Evolutionary conservation across 169 alveolate genomes (phyloP).

Genomic region (Cryptosporidium sp.): DNA sequence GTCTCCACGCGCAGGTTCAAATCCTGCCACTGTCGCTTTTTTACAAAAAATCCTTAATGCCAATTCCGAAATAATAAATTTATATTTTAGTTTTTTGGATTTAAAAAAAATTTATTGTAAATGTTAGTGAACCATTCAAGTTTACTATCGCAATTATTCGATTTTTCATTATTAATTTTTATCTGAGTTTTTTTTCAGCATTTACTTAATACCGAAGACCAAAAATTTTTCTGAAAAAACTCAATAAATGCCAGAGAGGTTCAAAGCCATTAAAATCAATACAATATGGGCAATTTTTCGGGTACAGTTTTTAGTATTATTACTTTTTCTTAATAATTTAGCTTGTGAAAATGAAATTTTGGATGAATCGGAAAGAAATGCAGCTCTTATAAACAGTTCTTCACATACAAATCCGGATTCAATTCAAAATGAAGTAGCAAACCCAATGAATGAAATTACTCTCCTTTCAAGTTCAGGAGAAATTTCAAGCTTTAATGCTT

Average conservation of each 20-base stretch:
- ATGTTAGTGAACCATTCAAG: not conserved
- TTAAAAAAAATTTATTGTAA: not conserved
- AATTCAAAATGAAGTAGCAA: not conserved
- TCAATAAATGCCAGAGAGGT: not conserved
- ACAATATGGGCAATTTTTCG: not conserved
- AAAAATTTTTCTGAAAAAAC: not conserved
- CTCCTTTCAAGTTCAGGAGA: slow-evolving; percentile 1
- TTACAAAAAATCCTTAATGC: not conserved
- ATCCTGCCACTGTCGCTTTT: slow-evolving; percentile 78
- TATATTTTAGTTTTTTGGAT: not conserved
- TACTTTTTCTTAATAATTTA: not conserved
- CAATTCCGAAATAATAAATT: not conserved
- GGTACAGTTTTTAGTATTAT: not conserved
- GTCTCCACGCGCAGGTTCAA: slow-evolving; percentile 79
- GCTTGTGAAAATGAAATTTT: not conserved
- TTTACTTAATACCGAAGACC: not conserved
- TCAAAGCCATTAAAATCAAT: not conserved
- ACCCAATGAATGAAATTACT: not conserved
- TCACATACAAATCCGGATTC: not conserved
- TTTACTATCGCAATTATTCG: not conserved
- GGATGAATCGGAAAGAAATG: not conserved
- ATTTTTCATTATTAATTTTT: not conserved
- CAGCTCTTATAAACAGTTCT: not conserved
- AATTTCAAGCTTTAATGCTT: not conserved
- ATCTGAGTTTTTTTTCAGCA: not conserved